phyloP scores from a whole-genome alignment of 257 asterid species.

The Fraxinus anomala region DNA sequence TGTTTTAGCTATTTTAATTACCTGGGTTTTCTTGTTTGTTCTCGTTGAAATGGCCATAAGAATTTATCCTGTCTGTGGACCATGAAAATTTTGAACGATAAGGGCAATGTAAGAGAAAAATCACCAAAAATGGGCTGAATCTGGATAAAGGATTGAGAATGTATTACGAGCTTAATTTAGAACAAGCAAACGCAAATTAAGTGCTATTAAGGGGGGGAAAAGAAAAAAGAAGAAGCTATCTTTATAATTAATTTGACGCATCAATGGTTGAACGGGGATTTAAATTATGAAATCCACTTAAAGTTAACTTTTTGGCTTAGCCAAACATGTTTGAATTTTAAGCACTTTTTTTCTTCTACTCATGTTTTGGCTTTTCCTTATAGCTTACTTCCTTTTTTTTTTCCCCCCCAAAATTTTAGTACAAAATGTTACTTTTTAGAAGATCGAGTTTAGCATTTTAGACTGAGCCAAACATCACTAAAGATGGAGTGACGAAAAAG shows the following conservation, averaged over 20 bases:
- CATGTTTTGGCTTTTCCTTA: neutral
- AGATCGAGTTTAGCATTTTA: neutral
- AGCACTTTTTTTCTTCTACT: neutral
- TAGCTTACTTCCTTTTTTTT: neutral
- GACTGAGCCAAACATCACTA: neutral
- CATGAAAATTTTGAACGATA: conserved; percentile 8
- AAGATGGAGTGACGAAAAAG: neutral
- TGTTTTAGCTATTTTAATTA: conserved; percentile 21
- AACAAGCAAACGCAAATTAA: neutral
- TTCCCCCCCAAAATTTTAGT: neutral
- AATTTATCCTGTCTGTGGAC: neutral
- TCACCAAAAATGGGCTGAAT: neutral
- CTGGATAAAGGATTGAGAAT: neutral
- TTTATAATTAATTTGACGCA: no score
- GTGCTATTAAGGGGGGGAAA: neutral
- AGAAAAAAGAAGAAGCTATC: neutral
- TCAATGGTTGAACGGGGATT: neutral
- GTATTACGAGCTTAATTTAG: neutral
- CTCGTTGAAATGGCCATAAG: conserved; percentile 40
- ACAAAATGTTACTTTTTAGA: neutral
- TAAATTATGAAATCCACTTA: neutral
- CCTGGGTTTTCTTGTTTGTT: neutral
- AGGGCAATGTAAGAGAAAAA: neutral
- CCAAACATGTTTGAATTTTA: no score
- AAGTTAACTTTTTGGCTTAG: neutral